Evolutionary conservation across 345 rosid genomes (phyloP), one percentile per base, ranked within the genome.

Genomic region (Euclidium syriacum): DNA sequence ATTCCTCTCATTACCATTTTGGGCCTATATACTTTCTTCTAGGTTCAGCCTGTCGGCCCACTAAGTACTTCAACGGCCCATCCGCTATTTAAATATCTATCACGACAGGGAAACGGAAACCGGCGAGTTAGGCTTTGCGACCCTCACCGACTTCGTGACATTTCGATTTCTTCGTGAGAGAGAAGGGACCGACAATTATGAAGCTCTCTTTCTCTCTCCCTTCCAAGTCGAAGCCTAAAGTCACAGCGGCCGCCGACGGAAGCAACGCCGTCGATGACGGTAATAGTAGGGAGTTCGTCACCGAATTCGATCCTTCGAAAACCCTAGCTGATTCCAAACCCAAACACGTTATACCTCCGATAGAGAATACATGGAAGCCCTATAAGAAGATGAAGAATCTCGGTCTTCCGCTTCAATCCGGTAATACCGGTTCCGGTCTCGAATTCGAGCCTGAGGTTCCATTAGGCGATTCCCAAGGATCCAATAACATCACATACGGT

Each of bases 331-430:
- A 58, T 22, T 63, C 65, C 44, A 15, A 14, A 3, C 67, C 77
- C 32, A 73, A 65, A 52, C 27, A 55, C 59, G 70, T 83, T 15
- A 82, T 86, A 35, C 80, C 94, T 57, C 94, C 87, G 50, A 78
- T 73, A 4, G 74, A 77, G 40, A 76, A 80, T 48, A 78, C 83
- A 63, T 74, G 84, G 81, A 83, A 75, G 3, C 83, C 80, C 3
- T 48, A 65, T 73, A 83, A 80, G 78, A 74, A 70, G 83, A 83
- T 78, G 94, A 80, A 81, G 77, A 81, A 86, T 43, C 77, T 83
- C 30, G 84, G 83, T 23, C 75, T 81, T 18, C 81, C 82, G 3
- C 58, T 80, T 16, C 67, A 63, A 19, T 44, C 79, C 38, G 72
- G 29, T 5, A 63, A 52, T 2, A 43, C 77, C 2, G 77, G 79